These are phyloP conservation scores for Talaromyces sp. DNA, from an alignment of 2,329 filamentous ascomycete genomes.

Conservation along the genomic window DNA sequence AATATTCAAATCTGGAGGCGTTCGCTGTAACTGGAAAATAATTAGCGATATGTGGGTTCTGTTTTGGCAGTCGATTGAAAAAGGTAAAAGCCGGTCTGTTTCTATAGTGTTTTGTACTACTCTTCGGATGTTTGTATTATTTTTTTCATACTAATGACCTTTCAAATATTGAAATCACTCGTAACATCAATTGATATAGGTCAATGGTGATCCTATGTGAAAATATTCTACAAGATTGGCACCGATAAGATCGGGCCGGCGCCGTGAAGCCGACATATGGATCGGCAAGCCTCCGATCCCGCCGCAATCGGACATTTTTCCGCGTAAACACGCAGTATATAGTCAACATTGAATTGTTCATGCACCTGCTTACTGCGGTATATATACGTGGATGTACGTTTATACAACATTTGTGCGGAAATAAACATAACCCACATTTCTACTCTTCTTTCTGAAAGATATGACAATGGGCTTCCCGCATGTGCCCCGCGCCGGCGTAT, in stretches of 20 bases:
- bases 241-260: not conserved
- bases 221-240: not conserved
- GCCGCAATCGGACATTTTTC: not conserved
- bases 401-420: not conserved
- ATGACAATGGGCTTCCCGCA: slow-evolving; percentile 3
- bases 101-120: not conserved
- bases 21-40: not conserved
- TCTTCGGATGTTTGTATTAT: too few relatives aligned
- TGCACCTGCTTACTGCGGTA: too few relatives aligned
- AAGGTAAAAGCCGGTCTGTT: not conserved
- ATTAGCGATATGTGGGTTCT: not conserved
- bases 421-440: not conserved
- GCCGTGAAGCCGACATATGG: not conserved
- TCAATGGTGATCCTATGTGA: not conserved
- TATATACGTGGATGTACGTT: too few relatives aligned
- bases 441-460: not conserved
- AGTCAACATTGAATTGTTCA: not conserved
- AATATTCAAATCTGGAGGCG: not conserved
- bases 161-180: too few relatives aligned
- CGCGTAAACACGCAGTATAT: not conserved
- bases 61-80: not conserved
- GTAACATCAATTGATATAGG: not conserved
- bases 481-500: slow-evolving; percentile 37
- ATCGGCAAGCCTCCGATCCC: not conserved
- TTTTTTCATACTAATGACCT: too few relatives aligned